Base-by-base conservation (phyloP, 495 filamentous ascomycete species). In the Tuber umbilicatum region DNA sequence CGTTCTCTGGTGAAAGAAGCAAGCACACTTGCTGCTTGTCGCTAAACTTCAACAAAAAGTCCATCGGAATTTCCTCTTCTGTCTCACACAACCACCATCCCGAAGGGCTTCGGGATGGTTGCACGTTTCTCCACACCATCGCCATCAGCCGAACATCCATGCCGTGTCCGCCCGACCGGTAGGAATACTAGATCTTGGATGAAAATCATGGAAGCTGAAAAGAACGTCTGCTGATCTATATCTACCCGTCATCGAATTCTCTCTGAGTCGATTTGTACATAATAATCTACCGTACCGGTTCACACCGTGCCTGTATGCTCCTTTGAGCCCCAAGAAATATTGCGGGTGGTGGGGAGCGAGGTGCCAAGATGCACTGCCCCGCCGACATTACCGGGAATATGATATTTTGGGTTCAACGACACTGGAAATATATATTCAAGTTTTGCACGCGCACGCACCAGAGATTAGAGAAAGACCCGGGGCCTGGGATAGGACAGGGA, bases 151-250 rank as follows among this genome's bases (percentile, higher is more conserved):
- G 55, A 64, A 17, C 27, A 64, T 0, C 55, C 55, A 27, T 2
- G 6, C 47, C 6, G 1, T 55, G 23, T 14, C 2, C 42, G 42
- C 16, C 55, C n/a, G 31, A 31, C 55, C 55, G 27, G 55, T 35
- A 64, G 55, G 55, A 35, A 35, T 2, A 35, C 55, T 10, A 64
- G 55, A 64, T 64, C 55, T 64, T 35, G 55, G 27, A 64, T 64
- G 55, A 35, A 19, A 64, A 64, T 64, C 55, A 35, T 64, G 16
- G 55, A 64, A 64, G 55, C 55, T 64, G 55, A 64, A 64, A 64
- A 64, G 55, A 64, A 64, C 27, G 27, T 35, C 55, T 35, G 55
- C 55, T 64, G 55, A 64, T 64, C 55, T 35, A 64, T 64, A 35
- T 64, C 55, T 64, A 64, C 55, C 55, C 27, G 55, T 31, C 55